Conservation (phyloP, 2,329 filamentous ascomycete genomes). For the Neonectria ditissima region DNA sequence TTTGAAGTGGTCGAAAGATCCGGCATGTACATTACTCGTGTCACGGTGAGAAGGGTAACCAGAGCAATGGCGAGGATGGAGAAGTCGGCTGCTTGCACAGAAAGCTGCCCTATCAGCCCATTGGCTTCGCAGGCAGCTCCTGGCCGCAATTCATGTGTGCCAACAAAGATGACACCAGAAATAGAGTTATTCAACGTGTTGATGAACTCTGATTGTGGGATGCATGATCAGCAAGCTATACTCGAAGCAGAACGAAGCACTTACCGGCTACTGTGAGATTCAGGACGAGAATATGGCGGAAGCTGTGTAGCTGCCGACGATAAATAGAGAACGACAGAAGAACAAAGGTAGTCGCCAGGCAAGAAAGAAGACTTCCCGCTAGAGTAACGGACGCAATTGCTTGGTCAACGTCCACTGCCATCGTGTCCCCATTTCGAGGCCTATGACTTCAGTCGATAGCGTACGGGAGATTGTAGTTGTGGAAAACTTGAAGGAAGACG, state of each 20-base stretch:
- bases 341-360: constrained; percentile 37
- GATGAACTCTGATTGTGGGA: constrained; percentile 31
- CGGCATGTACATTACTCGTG: constrained; percentile 34
- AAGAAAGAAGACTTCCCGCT: constrained; percentile 39
- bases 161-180: constrained; percentile 37
- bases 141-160: constrained; percentile 19
- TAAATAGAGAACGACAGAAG: constrained; percentile 39
- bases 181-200: constrained; percentile 42
- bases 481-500: background rate
- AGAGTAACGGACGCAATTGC: constrained; percentile 39
- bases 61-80: constrained; percentile 42
- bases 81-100: constrained; percentile 41
- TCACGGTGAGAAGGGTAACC: constrained; percentile 41
- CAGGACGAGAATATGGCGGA: constrained; percentile 40
- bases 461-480: background rate
- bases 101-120: constrained; percentile 39
- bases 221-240: background rate
- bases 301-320: constrained; percentile 36
- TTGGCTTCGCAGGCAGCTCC: constrained; percentile 34
- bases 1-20: constrained; percentile 30
- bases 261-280: constrained; percentile 41
- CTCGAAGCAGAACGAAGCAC: background rate
- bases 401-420: constrained; percentile 6
- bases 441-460: background rate
- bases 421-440: constrained; percentile 1